phyloP scores from a whole-genome alignment of 805 yeast genomes.

The Yarrowia sp. region DNA sequence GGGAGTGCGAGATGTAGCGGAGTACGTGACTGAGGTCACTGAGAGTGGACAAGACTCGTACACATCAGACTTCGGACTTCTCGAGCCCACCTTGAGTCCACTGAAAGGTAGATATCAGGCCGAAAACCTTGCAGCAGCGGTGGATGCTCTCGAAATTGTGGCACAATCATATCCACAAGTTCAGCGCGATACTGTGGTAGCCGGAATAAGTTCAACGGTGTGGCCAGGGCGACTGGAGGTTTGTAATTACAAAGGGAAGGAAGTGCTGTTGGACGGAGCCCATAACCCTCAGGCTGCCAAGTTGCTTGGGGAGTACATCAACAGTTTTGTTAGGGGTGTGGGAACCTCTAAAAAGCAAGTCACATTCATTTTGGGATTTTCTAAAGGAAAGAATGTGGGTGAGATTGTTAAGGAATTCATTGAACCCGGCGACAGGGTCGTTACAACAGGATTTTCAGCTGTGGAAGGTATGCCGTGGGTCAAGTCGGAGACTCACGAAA shows the following conservation, averaged over 20 bases:
- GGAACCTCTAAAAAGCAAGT: slow-evolving; percentile 47
- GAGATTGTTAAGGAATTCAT: slow-evolving; percentile 61
- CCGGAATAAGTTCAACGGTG: slow-evolving; percentile 54
- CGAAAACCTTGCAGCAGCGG: slow-evolving; percentile 72
- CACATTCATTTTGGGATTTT: slow-evolving; percentile 74
- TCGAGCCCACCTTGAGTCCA: slow-evolving; percentile 53
- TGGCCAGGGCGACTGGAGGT: slow-evolving; percentile 93
- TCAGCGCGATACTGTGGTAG: slow-evolving; percentile 50
- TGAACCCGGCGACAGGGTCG: slow-evolving; percentile 59
- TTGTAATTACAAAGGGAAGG: slow-evolving; percentile 46
- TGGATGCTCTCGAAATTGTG: slow-evolving; percentile 58
- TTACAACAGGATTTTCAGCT: slow-evolving; percentile 66
- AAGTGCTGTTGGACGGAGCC: slow-evolving; percentile 83
- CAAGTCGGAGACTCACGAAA: slow-evolving; percentile 47
- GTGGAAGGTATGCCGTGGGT: slow-evolving; percentile 98
- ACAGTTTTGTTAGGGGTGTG: slow-evolving; percentile 42
- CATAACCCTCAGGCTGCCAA: slow-evolving; percentile 86
- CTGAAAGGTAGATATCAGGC: slow-evolving; percentile 76
- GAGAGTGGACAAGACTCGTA: slow-evolving; percentile 42
- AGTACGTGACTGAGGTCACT: slow-evolving; percentile 47
- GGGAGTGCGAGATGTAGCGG: slow-evolving; percentile 55
- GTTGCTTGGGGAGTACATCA: slow-evolving; percentile 67
- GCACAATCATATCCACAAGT: slow-evolving; percentile 48
- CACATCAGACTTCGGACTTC: neutral
- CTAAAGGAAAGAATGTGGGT: slow-evolving; percentile 70